Conservation (phyloP, 2,329 filamentous ascomycete species). For the Zymoseptoria tritici region DNA sequence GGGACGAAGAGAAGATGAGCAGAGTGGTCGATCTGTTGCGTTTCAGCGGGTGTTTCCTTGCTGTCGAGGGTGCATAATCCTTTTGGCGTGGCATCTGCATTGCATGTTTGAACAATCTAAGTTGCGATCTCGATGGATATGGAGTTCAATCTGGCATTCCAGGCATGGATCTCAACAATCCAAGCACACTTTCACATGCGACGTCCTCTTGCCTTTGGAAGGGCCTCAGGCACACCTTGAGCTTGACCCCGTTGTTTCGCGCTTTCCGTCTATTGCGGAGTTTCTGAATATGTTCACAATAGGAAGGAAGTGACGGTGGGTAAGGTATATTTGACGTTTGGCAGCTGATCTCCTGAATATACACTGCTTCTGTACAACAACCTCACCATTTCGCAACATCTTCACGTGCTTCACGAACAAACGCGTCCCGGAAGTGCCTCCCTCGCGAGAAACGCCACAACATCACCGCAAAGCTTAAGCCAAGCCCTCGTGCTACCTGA, state of each 20-base stretch:
- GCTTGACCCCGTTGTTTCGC: not conserved
- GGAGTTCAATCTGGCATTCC: not conserved
- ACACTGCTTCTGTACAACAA: not conserved
- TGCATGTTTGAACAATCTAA: not conserved
- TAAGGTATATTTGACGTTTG: not conserved
- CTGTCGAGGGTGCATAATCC: not conserved
- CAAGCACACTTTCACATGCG: not conserved
- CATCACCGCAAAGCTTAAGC: not conserved
- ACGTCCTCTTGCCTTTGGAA: not conserved
- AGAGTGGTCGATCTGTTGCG: not conserved
- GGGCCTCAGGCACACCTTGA: not conserved
- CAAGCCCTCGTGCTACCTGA: not conserved
- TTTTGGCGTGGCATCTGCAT: not conserved
- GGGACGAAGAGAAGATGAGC: conserved; percentile 1
- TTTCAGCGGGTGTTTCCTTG: not conserved
- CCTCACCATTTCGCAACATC: not conserved
- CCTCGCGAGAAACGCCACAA: not conserved
- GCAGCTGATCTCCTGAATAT: not conserved
- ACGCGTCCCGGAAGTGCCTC: not conserved
- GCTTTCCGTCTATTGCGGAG: not conserved
- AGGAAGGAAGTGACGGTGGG: not conserved
- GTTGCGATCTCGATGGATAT: not conserved
- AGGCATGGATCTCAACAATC: not conserved
- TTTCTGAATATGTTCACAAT: not conserved
- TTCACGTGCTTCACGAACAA: not conserved